Evolutionary conservation across 1,139 yeast genomes (phyloP).

Genomic region (Sugiyamaella castrensis): DNA sequence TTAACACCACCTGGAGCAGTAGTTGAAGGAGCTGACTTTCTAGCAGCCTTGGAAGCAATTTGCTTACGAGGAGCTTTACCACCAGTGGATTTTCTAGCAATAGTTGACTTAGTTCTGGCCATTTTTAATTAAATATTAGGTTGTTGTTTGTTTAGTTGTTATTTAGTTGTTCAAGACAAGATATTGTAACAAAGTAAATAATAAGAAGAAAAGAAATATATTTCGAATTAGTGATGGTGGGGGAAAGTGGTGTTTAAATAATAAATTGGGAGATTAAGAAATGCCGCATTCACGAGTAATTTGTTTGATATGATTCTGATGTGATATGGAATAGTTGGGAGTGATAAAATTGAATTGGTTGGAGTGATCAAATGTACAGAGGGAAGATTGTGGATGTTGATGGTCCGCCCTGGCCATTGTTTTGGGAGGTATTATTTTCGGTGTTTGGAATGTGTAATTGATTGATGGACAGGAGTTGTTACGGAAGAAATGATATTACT

Average conservation of each 20-base stretch:
- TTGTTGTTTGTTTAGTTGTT: background rate
- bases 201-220: slow-evolving; percentile 24
- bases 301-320: too few species aligned
- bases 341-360: too few species aligned
- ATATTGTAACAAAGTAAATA: slow-evolving; percentile 11
- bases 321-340: too few species aligned
- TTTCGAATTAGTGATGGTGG: slow-evolving; percentile 5
- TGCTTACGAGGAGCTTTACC: slow-evolving; percentile 99
- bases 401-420: too few species aligned
- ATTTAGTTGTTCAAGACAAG: background rate
- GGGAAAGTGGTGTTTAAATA: slow-evolving; percentile 5
- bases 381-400: too few species aligned
- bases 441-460: too few species aligned
- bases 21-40: slow-evolving; percentile 74
- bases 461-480: too few species aligned
- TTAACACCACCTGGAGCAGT: slow-evolving; percentile 94
- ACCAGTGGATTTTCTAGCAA: slow-evolving; percentile 96
- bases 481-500: too few species aligned
- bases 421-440: too few species aligned
- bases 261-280: too few species aligned
- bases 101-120: slow-evolving; percentile 98
- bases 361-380: too few species aligned
- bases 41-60: slow-evolving; percentile 98
- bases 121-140: slow-evolving; percentile 41
- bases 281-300: too few species aligned